Evolutionary conservation across 495 filamentous ascomycete genomes (phyloP).

Genomic region (Pyronema omphalodes): DNA sequence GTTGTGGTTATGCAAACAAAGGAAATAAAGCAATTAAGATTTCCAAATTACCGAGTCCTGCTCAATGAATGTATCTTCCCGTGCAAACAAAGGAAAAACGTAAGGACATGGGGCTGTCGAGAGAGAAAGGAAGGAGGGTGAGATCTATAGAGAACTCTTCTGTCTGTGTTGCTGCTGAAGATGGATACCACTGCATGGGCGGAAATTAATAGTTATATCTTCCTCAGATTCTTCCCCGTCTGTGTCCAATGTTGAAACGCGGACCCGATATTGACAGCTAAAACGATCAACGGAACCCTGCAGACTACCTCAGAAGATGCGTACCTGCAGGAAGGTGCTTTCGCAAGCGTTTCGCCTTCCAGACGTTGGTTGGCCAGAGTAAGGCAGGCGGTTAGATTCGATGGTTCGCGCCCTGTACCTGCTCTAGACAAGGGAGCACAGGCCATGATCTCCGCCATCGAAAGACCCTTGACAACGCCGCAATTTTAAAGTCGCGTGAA

Average conservation of each 20-base stretch:
- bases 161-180: slow-evolving; percentile 1
- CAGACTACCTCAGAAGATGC: background rate
- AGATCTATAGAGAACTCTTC: background rate
- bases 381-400: no score
- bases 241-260: background rate
- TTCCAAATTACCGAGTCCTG: background rate
- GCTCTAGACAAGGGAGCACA: no score
- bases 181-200: background rate
- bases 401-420: no score
- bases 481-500: no score
- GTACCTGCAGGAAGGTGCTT: background rate
- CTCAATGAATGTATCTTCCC: slow-evolving; percentile 2
- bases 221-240: background rate
- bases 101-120: background rate
- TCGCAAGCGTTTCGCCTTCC: slow-evolving; percentile 1
- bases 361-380: background rate
- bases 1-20: background rate
- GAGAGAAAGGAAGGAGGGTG: background rate
- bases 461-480: no score
- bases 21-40: background rate
- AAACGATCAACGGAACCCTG: background rate
- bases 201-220: slow-evolving; percentile 2
- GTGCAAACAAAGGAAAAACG: background rate
- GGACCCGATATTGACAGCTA: background rate
- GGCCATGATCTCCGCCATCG: no score